These are phyloP conservation scores for Diphasiastrum complanatum DNA, from an alignment of 83 land plant genomes.

Conservation along the genomic window DNA sequence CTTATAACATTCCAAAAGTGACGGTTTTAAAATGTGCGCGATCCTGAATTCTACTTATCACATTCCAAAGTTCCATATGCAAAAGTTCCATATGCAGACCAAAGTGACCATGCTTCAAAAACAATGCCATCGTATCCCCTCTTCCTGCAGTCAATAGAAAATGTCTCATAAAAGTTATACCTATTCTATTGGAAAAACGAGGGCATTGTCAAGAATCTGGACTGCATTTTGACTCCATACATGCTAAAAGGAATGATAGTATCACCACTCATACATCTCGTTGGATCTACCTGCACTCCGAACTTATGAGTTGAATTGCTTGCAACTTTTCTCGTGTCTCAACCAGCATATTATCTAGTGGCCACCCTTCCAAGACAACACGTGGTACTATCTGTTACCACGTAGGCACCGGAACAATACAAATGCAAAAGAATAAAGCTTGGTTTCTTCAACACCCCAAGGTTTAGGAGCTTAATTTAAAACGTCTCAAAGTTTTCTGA, in stretches of 20 bases:
- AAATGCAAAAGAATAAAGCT: constrained; percentile 15
- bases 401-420: constrained; percentile 21
- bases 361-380: constrained; percentile 67
- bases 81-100: constrained; percentile 72
- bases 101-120: constrained; percentile 89
- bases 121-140: constrained; percentile 91
- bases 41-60: not conserved
- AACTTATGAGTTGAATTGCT: constrained; percentile 55
- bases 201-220: too few species aligned
- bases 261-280: too few species aligned
- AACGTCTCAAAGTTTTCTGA: too few species aligned
- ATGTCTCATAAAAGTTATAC: not conserved
- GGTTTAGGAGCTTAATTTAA: too few species aligned
- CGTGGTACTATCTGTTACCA: constrained; percentile 69
- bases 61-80: constrained; percentile 62
- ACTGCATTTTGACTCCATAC: too few species aligned
- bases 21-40: not conserved
- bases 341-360: constrained; percentile 42
- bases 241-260: too few species aligned
- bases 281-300: constrained; percentile 74
- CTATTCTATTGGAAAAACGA: not conserved
- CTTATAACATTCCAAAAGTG: not conserved
- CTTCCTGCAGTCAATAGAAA: constrained; percentile 38
- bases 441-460: too few species aligned
- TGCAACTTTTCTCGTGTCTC: constrained; percentile 46